phyloP scores from a whole-genome alignment of 164 flowering plant species.

The Sextonia rubra region DNA sequence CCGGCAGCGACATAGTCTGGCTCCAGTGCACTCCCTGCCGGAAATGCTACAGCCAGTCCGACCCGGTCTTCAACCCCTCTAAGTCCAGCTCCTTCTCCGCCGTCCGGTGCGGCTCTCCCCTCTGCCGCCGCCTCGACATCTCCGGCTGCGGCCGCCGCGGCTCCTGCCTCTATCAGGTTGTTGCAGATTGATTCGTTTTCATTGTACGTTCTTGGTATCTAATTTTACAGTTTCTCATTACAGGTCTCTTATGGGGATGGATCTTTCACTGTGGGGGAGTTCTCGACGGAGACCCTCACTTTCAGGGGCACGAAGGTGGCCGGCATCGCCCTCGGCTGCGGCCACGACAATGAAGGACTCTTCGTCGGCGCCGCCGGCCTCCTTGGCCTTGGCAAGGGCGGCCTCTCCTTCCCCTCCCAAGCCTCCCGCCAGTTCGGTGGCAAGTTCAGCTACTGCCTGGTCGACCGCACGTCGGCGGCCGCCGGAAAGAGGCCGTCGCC shows the following conservation, averaged over 20 bases:
- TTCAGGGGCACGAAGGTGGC: slow-evolving; percentile 52
- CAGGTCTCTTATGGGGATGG: slow-evolving; percentile 90
- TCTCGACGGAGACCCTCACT: slow-evolving; percentile 76
- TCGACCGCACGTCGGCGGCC: slow-evolving; percentile 55
- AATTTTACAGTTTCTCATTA: too few relatives aligned
- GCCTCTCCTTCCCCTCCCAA: slow-evolving; percentile 69
- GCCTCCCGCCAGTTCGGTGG: slow-evolving; percentile 52
- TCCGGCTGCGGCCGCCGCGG: slow-evolving; percentile 50
- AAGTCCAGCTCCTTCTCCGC: slow-evolving; percentile 41
- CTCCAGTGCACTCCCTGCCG: slow-evolving; percentile 84
- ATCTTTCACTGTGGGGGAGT: slow-evolving; percentile 83
- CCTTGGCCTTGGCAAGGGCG: slow-evolving; percentile 82
- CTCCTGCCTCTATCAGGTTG: slow-evolving; percentile 60
- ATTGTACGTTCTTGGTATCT: too few relatives aligned
- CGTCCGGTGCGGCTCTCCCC: slow-evolving; percentile 51
- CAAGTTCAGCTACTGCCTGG: slow-evolving; percentile 90
- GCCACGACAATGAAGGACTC: slow-evolving; percentile 90
- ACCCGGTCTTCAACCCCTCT: slow-evolving; percentile 79
- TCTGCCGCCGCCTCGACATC: slow-evolving; percentile 60
- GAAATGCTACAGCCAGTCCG: slow-evolving; percentile 78
- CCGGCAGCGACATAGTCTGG: slow-evolving; percentile 95
- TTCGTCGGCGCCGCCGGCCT: slow-evolving; percentile 94
- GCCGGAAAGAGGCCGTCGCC: slow-evolving; percentile 7
- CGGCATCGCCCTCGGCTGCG: slow-evolving; percentile 79
- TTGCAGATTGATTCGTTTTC: too few relatives aligned